These are phyloP conservation scores for Rhizophlyctis rosea DNA, from an alignment of 192 early-diverging fungal species.

Conservation along the genomic window DNA sequence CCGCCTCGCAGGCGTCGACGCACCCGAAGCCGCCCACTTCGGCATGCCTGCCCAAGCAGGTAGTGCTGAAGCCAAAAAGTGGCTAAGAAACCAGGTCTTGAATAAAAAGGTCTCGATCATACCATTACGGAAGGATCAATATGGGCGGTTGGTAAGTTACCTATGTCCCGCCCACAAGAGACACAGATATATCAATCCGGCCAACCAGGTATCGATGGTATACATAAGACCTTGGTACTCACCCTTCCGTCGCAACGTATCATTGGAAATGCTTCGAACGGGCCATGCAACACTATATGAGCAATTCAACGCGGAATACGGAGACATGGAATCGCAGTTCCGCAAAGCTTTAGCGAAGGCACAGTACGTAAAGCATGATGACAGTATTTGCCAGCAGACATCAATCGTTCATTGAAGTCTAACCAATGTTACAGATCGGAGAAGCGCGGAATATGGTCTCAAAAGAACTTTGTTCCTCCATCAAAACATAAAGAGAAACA, in stretches of 20 bases:
- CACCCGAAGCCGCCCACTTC: slow-evolving; percentile 68
- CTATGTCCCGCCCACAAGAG: neutral
- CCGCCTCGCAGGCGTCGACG: slow-evolving; percentile 67
- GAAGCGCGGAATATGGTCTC: slow-evolving; percentile 47
- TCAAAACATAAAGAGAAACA: slow-evolving; percentile 54
- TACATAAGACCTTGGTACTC: slow-evolving; percentile 44
- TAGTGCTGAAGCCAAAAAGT: slow-evolving; percentile 50
- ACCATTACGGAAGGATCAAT: slow-evolving; percentile 54
- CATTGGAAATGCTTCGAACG: slow-evolving; percentile 54
- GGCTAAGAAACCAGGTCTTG: slow-evolving; percentile 42
- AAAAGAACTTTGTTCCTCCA: slow-evolving; percentile 42
- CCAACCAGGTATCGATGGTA: slow-evolving; percentile 53
- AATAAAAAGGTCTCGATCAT: slow-evolving; percentile 45
- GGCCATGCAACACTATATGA: slow-evolving; percentile 60
- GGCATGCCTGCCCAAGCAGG: slow-evolving; percentile 63
- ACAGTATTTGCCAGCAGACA: neutral
- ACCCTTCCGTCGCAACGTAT: slow-evolving; percentile 49
- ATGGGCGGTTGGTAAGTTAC: slow-evolving; percentile 50
- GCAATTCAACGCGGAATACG: slow-evolving; percentile 57
- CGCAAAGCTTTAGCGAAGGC: slow-evolving; percentile 46
- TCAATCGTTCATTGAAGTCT: neutral
- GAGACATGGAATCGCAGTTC: slow-evolving; percentile 39
- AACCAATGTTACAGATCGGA: slow-evolving; percentile 10
- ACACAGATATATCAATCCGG: neutral
- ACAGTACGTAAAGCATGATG: slow-evolving; percentile 37